Conservation (phyloP, 768 basidiomycete species). For the Suillus brevipes region DNA sequence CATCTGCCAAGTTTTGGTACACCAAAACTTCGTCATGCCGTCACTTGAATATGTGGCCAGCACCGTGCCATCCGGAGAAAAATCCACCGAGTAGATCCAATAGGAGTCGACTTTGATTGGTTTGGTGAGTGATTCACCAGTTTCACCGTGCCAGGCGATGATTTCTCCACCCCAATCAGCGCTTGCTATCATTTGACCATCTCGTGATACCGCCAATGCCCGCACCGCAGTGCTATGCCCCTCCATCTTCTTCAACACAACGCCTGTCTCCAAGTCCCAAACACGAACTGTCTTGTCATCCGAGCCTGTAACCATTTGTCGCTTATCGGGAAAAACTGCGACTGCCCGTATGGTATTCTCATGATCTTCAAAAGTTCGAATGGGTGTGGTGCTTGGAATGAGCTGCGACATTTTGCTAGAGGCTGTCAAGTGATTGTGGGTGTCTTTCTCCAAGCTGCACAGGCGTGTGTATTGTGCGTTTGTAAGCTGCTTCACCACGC, state of each 20-base stretch:
- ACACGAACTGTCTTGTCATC: background rate
- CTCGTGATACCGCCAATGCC: background rate
- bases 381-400: too few relatives aligned
- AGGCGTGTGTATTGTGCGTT: background rate
- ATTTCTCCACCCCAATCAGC: fast-evolving
- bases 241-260: constrained; percentile 1
- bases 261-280: background rate
- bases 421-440: too few relatives aligned
- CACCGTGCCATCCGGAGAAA: background rate
- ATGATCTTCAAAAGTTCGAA: too few relatives aligned
- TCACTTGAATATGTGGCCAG: background rate
- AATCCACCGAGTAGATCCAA: background rate
- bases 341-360: too few relatives aligned
- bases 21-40: background rate
- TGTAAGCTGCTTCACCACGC: background rate
- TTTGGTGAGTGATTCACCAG: background rate
- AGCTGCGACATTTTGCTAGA: too few relatives aligned
- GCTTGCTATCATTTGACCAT: background rate
- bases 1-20: background rate
- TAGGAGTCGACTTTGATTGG: too few relatives aligned
- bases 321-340: background rate
- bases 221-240: background rate
- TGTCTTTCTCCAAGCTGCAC: too few relatives aligned
- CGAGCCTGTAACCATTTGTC: background rate
- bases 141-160: background rate